Base-by-base conservation (phyloP, 1,284 basidiomycete genomes). In the Trichosporon faecale region DNA sequence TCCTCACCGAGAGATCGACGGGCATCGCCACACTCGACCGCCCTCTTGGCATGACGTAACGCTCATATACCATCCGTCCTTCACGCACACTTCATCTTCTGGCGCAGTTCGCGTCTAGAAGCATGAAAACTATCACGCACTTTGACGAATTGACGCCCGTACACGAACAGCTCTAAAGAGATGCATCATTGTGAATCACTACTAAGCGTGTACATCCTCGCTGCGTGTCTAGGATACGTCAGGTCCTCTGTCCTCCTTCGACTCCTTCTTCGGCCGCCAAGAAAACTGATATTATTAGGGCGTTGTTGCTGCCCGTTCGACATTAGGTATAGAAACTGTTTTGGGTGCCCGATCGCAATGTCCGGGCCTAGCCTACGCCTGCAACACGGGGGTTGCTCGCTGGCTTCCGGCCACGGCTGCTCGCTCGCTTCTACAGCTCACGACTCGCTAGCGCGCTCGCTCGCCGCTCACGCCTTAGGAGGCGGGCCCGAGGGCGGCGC, bases 401-500 rank as follows among this genome's bases (percentile, higher is more conserved):
- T 44, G 40, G 40, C 40, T 44, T 44, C 40, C n/a, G 37, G 37
- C 37, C 37, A 1, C 37, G 14, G 37, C 11, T 11, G 37, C 6
- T 11, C 9, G 14, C 37, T 40, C 37, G 16, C 16, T 1, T 2
- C 12, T 44, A n/a, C 66, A 21, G 29, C 25, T 61, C 27, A 21
- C n/a, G 25, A 7, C 25, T 18, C 31, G 57, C 35, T 33, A 18
- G 1, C 16, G 60, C 25, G 60, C 33, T 16, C 27, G 27, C 33
- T 14, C 16, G 25, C 33, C 29, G 37, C 55, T 66, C 64, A 71
- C 29, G 65, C 49, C 64, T 66, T 66, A 52, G 70, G 70, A 18
- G 70, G 70, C 12, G 70, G 70, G 55, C 70, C 70, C 2, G 66
- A 21, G 40, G 69, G 69, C 4, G 69, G 49, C 21, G 61, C 33